Evolutionary conservation across 78 protist genomes (phyloP).

Genomic region (Planoprotostelium fungivorum): DNA sequence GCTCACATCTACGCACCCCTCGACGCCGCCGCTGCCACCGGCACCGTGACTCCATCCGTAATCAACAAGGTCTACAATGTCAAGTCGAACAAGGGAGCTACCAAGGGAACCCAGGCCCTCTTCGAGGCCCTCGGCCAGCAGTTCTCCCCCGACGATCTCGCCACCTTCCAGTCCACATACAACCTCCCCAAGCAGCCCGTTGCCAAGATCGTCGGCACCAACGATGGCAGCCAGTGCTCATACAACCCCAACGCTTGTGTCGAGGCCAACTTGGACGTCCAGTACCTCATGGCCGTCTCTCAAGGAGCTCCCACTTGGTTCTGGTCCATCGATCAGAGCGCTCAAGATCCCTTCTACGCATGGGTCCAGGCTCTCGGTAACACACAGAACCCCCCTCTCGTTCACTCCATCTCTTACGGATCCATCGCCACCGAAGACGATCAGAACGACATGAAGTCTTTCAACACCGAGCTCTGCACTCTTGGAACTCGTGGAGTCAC

Average conservation of each 20-base stretch:
- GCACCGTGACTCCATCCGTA: neutral
- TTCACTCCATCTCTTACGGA: constrained; percentile 49
- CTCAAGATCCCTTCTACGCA: neutral
- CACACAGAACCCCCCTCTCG: constrained; percentile 29
- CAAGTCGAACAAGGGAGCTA: neutral
- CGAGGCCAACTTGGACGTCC: constrained; percentile 59
- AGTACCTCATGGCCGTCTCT: constrained; percentile 58
- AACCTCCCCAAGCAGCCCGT: neutral
- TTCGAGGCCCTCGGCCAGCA: constrained; percentile 50
- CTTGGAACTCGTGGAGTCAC: constrained; percentile 48
- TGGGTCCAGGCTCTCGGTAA: neutral
- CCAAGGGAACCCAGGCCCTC: constrained; percentile 39
- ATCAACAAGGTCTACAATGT: neutral
- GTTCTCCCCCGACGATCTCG: constrained; percentile 24
- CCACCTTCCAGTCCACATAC: constrained; percentile 16
- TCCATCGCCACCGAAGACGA: neutral
- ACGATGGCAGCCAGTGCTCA: constrained; percentile 8
- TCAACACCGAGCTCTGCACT: constrained; percentile 19
- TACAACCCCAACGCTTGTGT: constrained; percentile 35
- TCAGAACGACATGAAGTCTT: constrained; percentile 1
- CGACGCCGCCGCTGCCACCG: neutral
- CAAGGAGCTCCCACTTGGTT: constrained; percentile 38
- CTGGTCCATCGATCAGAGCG: constrained; percentile 26
- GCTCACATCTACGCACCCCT: neutral
- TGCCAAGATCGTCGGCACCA: constrained; percentile 30